These are phyloP conservation scores for Xerocomus brunneocitrinus DNA, from an alignment of 768 basidiomycete species.

Conservation along the genomic window DNA sequence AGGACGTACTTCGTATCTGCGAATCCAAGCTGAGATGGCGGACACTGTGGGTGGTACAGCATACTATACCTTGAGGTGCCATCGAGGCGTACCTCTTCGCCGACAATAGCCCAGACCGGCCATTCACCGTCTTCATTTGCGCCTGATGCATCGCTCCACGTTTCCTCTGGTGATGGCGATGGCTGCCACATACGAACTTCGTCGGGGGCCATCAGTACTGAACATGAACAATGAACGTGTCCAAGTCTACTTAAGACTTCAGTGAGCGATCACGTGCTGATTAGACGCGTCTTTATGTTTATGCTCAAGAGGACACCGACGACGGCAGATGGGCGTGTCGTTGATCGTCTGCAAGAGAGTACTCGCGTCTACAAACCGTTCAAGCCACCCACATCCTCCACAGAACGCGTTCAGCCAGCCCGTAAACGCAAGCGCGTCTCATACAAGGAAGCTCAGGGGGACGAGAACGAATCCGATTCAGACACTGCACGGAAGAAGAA, in stretches of 20 bases:
- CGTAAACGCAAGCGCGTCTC: constrained; percentile 87
- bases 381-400: constrained; percentile 58
- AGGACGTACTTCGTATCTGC: constrained; percentile 30
- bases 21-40: constrained; percentile 5
- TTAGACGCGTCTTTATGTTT: constrained; percentile 14
- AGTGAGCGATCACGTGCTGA: constrained; percentile 23
- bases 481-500: constrained; percentile 48
- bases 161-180: constrained; percentile 28
- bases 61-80: constrained; percentile 23
- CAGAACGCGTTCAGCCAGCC: constrained; percentile 56
- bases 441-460: constrained; percentile 67
- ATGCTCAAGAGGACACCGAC: constrained; percentile 74
- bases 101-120: constrained; percentile 28
- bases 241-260: too few species aligned
- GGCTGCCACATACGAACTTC: constrained; percentile 21
- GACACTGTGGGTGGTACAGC: background rate
- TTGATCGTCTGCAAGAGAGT: constrained; percentile 70
- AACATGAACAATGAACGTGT: background rate
- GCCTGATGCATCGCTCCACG: constrained; percentile 31
- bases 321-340: constrained; percentile 60
- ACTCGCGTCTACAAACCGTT: constrained; percentile 74
- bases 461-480: constrained; percentile 55
- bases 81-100: constrained; percentile 30
- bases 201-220: background rate
- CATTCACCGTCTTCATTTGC: constrained; percentile 29